Base-by-base conservation (phyloP, 371 early-diverging fungal species). In the Lichtheimia hyalospora region DNA sequence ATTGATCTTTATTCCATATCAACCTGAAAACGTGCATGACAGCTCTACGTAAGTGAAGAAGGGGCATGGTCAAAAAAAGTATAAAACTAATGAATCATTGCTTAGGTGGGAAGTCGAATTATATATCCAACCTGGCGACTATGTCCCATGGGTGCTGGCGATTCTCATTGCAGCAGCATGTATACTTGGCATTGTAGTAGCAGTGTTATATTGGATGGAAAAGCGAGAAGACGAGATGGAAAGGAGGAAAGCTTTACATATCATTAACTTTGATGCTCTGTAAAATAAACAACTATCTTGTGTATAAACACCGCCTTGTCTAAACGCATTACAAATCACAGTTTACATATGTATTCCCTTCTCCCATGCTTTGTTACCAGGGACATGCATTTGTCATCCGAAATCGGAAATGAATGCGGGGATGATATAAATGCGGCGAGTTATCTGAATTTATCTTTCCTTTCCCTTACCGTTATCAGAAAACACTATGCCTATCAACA, bases 231-330 rank as follows among this genome's bases (percentile, higher is more conserved):
- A 94, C 66, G 89, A 88, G 58, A 61, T 75, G 62, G 94, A 94
- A 66, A 71, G 85, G 65, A 64, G 81, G 61, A 85, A 82, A 60
- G 86, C 89, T 5, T 65, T 89, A 44, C 93, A 93, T 68, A 83
- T 88, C 40, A 90, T 96, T 69, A 94, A 96, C 68, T 95, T 95
- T 77, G 95, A 96, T 64, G 96, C 94, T 0, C 73, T 96, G 54
- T 95, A 78, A 79, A 46, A 44, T 49, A 50, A 44, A 52, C 3
- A 20, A 61, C 49, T 14, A n/a, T 23, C 34, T 8, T 34, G 34
- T 34, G 34, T 34, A 34, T 34, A 39, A 13, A 52, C 18, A 41
- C 4, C 18, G 4, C 18, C 41, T 23, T 40, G 21, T 54, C 12
- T 20, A 10, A 46, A 46, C 46, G n/a, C 4, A 18, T 46, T 46